Evolutionary conservation across 148 eudicot species (phyloP).

Genomic region (Talinum fruticosum): DNA sequence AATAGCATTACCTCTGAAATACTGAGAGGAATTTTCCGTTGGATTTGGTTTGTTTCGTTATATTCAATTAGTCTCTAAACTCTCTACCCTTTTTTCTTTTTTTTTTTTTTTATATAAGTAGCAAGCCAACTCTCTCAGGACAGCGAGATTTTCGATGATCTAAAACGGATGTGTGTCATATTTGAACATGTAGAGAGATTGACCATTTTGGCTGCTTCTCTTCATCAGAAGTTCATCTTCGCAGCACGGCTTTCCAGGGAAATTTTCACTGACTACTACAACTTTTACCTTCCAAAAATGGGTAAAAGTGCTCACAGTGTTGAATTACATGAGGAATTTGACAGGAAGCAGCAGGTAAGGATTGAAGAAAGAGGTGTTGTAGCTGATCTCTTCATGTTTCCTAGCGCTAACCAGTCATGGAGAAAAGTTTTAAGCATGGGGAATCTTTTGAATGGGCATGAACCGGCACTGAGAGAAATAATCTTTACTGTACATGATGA

Average conservation of each 20-base stretch:
- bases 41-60: neutral
- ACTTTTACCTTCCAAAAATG: constrained; percentile 60
- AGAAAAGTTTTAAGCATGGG: constrained; percentile 96
- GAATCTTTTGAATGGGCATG: constrained; percentile 88
- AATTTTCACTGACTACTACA: constrained; percentile 64
- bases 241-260: constrained; percentile 62
- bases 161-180: constrained; percentile 56
- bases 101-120: constrained; percentile 19
- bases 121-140: constrained; percentile 47
- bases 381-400: constrained; percentile 61
- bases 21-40: neutral
- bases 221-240: constrained; percentile 68
- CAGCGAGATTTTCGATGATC: constrained; percentile 57
- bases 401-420: constrained; percentile 90
- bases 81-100: neutral
- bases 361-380: constrained; percentile 54
- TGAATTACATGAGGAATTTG: constrained; percentile 41
- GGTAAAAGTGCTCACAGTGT: constrained; percentile 39
- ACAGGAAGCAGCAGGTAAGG: constrained; percentile 50
- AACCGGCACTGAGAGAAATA: constrained; percentile 76
- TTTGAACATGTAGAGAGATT: constrained; percentile 73
- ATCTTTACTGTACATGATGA: constrained; percentile 61
- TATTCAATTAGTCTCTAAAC: neutral
- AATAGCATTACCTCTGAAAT: neutral
- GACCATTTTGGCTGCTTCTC: constrained; percentile 65